Conservation (phyloP, 2,329 filamentous ascomycete species). For the Stemphylium lycopersici region DNA sequence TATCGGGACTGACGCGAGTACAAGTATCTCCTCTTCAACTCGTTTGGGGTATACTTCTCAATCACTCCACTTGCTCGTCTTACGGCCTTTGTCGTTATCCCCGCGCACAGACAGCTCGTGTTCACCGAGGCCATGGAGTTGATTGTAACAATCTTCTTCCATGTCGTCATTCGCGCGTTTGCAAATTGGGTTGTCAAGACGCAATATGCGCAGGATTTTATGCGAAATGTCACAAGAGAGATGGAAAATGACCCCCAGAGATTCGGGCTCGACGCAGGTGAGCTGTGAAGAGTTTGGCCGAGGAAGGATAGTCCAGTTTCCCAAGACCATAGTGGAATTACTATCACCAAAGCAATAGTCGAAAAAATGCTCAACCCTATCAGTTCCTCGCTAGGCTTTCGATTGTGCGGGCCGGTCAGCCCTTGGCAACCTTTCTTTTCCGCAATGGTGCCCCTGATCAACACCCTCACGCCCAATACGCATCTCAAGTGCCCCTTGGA, state of each 20-base stretch:
- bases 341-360: no score
- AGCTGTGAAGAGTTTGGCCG: background rate
- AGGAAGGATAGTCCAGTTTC: background rate
- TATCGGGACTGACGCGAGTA: background rate
- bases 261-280: background rate
- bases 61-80: constrained; percentile 7
- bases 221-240: constrained; percentile 8
- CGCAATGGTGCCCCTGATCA: no score
- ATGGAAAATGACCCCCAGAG: background rate
- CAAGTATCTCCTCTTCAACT: constrained; percentile 7
- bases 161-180: constrained; percentile 3
- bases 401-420: no score
- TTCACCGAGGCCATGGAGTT: constrained; percentile 15
- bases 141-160: constrained; percentile 9
- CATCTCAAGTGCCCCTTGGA: no score
- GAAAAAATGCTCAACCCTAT: no score
- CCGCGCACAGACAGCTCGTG: constrained; percentile 21
- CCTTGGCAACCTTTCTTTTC: no score
- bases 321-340: background rate
- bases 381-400: no score
- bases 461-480: no score
- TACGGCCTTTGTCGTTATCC: constrained; percentile 15
- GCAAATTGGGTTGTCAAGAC: constrained; percentile 20
- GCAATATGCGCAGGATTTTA: constrained; percentile 3
- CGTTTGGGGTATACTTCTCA: constrained; percentile 4